A percentile compares a stretch with the other conserved stretches of the same genome.
Conservation (phyloP, 2,329 filamentous ascomycete species). For the Alternaria sp. region DNA sequence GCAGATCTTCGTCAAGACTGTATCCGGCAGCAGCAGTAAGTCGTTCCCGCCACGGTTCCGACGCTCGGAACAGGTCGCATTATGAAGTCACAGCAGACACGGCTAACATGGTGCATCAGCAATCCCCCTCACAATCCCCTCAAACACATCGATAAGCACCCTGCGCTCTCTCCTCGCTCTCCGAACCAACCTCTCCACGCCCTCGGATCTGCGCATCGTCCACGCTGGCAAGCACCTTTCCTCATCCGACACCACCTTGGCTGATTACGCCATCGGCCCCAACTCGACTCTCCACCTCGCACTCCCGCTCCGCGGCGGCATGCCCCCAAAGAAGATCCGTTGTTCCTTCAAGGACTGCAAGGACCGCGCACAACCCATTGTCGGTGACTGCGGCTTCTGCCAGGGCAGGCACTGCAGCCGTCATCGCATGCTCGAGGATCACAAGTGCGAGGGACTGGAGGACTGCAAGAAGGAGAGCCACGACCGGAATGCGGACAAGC, state of each 20-base stretch:
- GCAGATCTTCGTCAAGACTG: conserved; percentile 69
- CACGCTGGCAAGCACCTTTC: conserved; percentile 66
- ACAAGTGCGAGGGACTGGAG: conserved; percentile 91
- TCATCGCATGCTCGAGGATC: conserved; percentile 91
- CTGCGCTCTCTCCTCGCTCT: conserved; percentile 66
- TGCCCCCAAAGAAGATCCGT: conserved; percentile 77
- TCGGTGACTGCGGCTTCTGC: conserved; percentile 97
- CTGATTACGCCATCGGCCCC: conserved; percentile 58
- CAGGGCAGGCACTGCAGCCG: conserved; percentile 92
- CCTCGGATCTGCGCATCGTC: conserved; percentile 62
- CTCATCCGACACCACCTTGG: conserved; percentile 53
- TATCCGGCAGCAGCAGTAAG: conserved; percentile 63
- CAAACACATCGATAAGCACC: conserved; percentile 62
- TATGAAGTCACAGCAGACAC: neutral
- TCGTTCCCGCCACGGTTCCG: conserved; percentile 42
- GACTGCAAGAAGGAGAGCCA: conserved; percentile 98
- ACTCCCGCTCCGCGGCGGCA: conserved; percentile 63
- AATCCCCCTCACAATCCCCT: conserved; percentile 64
- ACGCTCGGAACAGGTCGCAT: conserved; percentile 13
- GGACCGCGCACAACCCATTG: conserved; percentile 86
- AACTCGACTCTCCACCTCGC: conserved; percentile 64
- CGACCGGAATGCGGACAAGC: conserved; percentile 89
- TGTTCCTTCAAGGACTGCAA: conserved; percentile 92
- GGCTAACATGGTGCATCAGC: conserved; percentile 52
- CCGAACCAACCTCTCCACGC: conserved; percentile 61